Percentiles rank a stretch among this genome's conserved stretches.
Conservation (phyloP, 331 rosid genomes). For the Phaseolus coccineus region DNA sequence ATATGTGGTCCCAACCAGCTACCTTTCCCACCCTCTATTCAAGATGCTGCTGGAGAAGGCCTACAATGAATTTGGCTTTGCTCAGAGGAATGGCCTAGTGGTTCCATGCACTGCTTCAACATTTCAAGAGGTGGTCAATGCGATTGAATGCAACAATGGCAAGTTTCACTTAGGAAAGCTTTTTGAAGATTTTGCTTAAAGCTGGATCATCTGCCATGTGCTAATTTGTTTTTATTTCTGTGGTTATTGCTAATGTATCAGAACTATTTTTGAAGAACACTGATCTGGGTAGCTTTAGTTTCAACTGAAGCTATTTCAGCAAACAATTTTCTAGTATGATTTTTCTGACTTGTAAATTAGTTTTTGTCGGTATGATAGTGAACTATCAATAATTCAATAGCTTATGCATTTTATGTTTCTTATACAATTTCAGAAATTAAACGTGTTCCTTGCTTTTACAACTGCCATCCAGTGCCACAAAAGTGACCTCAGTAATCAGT, state of each 20-base stretch:
- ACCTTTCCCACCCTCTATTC: constrained; percentile 85
- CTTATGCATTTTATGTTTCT: background rate
- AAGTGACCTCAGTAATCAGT: constrained; percentile 39
- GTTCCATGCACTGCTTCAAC: constrained; percentile 79
- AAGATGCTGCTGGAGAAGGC: constrained; percentile 84
- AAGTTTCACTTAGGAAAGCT: constrained; percentile 73
- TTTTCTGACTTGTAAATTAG: constrained; percentile 38
- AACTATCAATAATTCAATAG: constrained; percentile 14
- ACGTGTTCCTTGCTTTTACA: constrained; percentile 34
- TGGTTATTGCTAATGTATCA: constrained; percentile 24
- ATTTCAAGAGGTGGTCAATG: constrained; percentile 77
- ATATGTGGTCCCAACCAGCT: constrained; percentile 75
- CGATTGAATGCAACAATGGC: constrained; percentile 75
- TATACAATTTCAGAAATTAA: constrained; percentile 1
- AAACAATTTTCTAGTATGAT: constrained; percentile 25
- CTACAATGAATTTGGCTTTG: constrained; percentile 78
- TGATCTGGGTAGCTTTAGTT: background rate
- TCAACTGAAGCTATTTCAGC: constrained; percentile 5
- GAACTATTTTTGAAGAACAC: constrained; percentile 37
- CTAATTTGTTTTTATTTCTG: background rate
- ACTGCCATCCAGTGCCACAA: constrained; percentile 37
- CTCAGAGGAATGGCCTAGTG: constrained; percentile 74
- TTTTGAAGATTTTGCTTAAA: constrained; percentile 63
- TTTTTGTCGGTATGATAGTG: background rate
- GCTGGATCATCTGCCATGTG: constrained; percentile 10